phyloP scores from a whole-genome alignment of 2,329 filamentous ascomycete species.

The Colletotrichum sp. region DNA sequence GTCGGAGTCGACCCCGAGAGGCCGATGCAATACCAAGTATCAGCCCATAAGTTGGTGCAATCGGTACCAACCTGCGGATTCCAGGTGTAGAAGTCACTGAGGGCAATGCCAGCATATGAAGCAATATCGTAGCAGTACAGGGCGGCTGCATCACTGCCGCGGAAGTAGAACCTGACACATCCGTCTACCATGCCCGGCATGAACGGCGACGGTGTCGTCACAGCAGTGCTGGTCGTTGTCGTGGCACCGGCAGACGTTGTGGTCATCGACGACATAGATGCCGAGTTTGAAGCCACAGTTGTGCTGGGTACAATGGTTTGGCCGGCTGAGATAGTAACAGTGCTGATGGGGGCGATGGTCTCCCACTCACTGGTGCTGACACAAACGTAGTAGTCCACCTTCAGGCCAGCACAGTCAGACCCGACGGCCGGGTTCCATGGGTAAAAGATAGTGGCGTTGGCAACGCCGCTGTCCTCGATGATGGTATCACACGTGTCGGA shows the following conservation, averaged over 20 bases:
- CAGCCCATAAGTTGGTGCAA: not conserved
- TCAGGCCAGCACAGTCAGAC: not conserved
- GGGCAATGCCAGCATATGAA: slow-evolving; percentile 3
- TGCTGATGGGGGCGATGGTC: not conserved
- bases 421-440: not conserved
- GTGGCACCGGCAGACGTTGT: not conserved
- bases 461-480: not conserved
- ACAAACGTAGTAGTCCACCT: not conserved
- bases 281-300: not conserved
- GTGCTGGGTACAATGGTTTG: not conserved
- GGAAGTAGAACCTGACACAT: not conserved
- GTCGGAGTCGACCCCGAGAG: not conserved
- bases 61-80: not conserved
- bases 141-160: not conserved
- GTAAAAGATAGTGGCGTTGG: not conserved
- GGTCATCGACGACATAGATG: not conserved
- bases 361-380: not conserved
- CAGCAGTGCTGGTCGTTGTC: not conserved
- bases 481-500: not conserved
- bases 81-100: slow-evolving; percentile 10
- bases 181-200: not conserved
- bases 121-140: not conserved
- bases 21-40: not conserved
- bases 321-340: not conserved
- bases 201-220: not conserved